phyloP scores from a whole-genome alignment of 352 stramenopile species.

The Globisporangium orthogonon region DNA sequence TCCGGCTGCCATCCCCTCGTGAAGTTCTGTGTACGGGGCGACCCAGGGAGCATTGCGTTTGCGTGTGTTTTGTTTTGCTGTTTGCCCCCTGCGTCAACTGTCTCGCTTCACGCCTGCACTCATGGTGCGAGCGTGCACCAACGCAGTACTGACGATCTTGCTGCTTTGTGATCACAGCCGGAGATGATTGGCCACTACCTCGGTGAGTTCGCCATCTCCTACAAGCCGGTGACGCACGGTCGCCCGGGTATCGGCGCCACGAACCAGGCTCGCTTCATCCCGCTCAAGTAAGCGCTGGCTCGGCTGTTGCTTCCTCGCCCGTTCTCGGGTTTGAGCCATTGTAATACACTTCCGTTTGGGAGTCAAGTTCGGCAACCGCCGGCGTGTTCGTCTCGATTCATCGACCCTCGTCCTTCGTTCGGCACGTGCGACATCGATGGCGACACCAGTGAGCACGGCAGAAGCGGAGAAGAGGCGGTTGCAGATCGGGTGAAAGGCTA shows the following conservation, averaged over 20 bases:
- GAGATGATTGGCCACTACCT: constrained; percentile 99
- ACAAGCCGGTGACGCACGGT: constrained; percentile 97
- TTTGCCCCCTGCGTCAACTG: neutral
- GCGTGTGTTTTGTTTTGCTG: constrained; percentile 5
- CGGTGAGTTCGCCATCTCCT: constrained; percentile 99
- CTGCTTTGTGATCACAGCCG: constrained; percentile 44
- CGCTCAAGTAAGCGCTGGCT: constrained; percentile 91
- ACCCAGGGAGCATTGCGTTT: constrained; percentile 68
- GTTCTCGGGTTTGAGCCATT: constrained; percentile 59
- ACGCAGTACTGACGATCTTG: constrained; percentile 17
- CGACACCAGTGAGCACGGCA: neutral
- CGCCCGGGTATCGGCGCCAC: constrained; percentile 98
- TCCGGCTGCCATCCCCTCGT: constrained; percentile 64
- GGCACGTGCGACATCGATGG: neutral
- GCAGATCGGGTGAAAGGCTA: neutral
- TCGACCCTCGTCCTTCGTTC: neutral
- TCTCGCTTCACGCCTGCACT: neutral
- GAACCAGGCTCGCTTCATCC: constrained; percentile 98
- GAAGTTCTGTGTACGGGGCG: constrained; percentile 88
- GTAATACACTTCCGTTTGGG: constrained; percentile 66
- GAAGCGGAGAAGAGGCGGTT: too few species aligned
- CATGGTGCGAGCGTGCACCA: constrained; percentile 7
- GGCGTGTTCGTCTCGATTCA: constrained; percentile 1
- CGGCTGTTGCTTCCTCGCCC: constrained; percentile 24
- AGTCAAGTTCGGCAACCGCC: neutral